Base-by-base conservation (phyloP, 768 basidiomycete species). In the Fomitopsis pulvina region DNA sequence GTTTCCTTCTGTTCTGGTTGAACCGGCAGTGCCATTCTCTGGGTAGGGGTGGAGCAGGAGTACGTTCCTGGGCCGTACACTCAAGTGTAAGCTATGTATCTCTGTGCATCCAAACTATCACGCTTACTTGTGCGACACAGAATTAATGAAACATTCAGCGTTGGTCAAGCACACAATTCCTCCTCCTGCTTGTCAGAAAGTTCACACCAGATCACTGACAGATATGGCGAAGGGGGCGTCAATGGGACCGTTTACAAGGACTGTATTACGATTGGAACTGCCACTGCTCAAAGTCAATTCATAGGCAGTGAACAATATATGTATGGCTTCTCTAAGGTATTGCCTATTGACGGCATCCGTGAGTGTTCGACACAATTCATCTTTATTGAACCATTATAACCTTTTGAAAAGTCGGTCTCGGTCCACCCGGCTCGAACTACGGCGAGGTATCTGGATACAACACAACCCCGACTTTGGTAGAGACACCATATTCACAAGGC, bases 21-120 rank as follows among this genome's bases (percentile, higher is more conserved):
- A 52, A 52, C 51, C 3, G 51, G 51, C 2, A 52, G 51, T 37
- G 45, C 45, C 9, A 47, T 42, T 11, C 51, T 52, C 7, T 52
- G 51, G 51, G 51, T 52, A 1, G 45, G 45, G 3, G 50, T 25
- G 14, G 1, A 14, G 45, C 18, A 25, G 2, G 12, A 24, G 44
- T 47, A 45, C 27, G 18, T 24, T 8, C 45, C 51, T 2, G 51
- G 51, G 2, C 51, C 45, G 44, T 25, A 46, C 28, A 41, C 45
- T 20, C 25, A 29, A n/a, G 18, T n/a, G 45, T 46, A 22, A 3
- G 45, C 24, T 4, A 12, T 5, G 6, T 26, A 16, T 4, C 20
- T 32, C 5, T 34, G 18, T 10, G 9, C 12, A n/a, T 37, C 8
- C 6, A 20, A 3, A 32, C 29, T 21, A 7, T 8, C 5, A 37